These are phyloP conservation scores for Parathielavia hyrcaniae DNA, from an alignment of 495 filamentous ascomycete genomes.

Conservation along the genomic window DNA sequence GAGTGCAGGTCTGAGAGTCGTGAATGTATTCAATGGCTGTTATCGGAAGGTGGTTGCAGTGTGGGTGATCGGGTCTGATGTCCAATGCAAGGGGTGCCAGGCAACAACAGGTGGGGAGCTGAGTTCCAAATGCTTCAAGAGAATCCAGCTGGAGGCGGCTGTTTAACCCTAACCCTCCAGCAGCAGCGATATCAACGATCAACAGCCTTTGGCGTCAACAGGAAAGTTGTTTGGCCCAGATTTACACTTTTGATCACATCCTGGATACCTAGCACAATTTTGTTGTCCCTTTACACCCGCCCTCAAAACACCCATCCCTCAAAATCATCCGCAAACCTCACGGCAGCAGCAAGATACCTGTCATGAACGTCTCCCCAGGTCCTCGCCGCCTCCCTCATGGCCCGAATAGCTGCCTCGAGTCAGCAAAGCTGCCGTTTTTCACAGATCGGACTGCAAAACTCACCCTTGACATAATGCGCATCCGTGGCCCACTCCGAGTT, in stretches of 20 bases:
- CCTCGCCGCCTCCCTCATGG: constrained; percentile 63
- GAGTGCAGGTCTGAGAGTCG: neutral
- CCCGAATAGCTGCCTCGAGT: constrained; percentile 51
- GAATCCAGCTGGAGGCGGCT: too few relatives aligned
- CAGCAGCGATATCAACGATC: too few relatives aligned
- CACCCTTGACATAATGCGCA: constrained; percentile 75
- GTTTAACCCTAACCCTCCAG: too few relatives aligned
- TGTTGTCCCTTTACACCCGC: neutral
- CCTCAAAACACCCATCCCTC: constrained; percentile 52
- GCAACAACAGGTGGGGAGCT: neutral
- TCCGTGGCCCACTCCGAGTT: constrained; percentile 60
- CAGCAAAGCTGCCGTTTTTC: constrained; percentile 10
- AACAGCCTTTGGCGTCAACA: too few relatives aligned
- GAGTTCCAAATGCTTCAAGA: too few relatives aligned
- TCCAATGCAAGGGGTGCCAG: too few relatives aligned
- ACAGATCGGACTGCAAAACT: constrained; percentile 7
- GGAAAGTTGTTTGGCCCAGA: too few relatives aligned
- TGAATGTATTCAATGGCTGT: too few relatives aligned
- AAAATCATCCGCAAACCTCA: constrained; percentile 74
- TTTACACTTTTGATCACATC: too few relatives aligned
- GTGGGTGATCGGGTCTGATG: too few relatives aligned
- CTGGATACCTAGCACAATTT: too few relatives aligned
- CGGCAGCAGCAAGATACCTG: constrained; percentile 71
- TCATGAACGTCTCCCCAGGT: constrained; percentile 81
- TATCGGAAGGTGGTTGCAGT: too few relatives aligned